Conservation (phyloP, 1,284 basidiomycete genomes). For the Bjerkandera adusta region DNA sequence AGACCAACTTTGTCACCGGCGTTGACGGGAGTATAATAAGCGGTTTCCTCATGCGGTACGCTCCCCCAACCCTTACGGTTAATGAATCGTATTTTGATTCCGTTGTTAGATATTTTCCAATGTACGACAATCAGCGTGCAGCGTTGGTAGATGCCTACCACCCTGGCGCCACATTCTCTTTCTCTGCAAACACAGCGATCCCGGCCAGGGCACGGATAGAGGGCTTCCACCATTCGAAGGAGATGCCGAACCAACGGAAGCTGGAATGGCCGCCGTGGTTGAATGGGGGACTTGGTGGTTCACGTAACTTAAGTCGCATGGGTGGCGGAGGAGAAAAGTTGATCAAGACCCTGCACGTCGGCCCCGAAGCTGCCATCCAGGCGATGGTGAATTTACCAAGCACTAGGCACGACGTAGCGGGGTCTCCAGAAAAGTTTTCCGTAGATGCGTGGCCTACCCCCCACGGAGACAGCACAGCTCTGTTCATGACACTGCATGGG, state of each 20-base stretch:
- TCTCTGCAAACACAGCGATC: slow-evolving; percentile 79
- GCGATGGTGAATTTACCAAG: slow-evolving; percentile 66
- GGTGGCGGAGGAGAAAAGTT: slow-evolving; percentile 61
- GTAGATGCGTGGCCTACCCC: slow-evolving; percentile 85
- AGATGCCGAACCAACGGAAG: slow-evolving; percentile 79
- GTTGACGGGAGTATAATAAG: slow-evolving; percentile 68
- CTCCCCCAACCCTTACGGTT: background rate
- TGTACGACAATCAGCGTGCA: slow-evolving; percentile 78
- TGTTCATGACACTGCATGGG: slow-evolving; percentile 88
- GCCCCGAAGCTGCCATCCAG: slow-evolving; percentile 65
- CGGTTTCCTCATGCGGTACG: slow-evolving; percentile 77
- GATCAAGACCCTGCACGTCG: slow-evolving; percentile 71
- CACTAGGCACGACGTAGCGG: slow-evolving; percentile 79
- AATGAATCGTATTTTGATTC: slow-evolving; percentile 10
- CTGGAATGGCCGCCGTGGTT: slow-evolving; percentile 77
- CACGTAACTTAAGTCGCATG: slow-evolving; percentile 76
- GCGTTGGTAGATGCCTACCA: slow-evolving; percentile 77
- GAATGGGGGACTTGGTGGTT: slow-evolving; percentile 49
- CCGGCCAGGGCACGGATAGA: slow-evolving; percentile 69
- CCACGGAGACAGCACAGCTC: slow-evolving; percentile 55
- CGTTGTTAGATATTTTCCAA: slow-evolving; percentile 70
- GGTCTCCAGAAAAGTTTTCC: slow-evolving; percentile 78
- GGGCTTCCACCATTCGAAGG: slow-evolving; percentile 57
- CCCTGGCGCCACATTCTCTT: slow-evolving; percentile 85
- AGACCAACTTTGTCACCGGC: slow-evolving; percentile 72